Conservation (phyloP, 2,329 filamentous ascomycete genomes). For the Fusarium sp. region DNA sequence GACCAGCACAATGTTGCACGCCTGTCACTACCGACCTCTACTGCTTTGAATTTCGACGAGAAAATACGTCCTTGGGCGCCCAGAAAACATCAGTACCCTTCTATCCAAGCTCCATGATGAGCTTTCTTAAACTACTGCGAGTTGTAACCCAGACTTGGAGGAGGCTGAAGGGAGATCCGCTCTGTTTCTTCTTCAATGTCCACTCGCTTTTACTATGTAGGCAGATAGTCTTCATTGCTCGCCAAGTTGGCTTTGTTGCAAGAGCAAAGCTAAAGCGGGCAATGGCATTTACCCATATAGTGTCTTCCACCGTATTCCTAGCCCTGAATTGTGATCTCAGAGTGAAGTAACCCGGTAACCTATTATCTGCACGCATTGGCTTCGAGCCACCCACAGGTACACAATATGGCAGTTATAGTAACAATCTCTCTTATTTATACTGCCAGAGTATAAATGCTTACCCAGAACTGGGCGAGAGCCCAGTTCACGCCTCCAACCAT, state of each 20-base stretch:
- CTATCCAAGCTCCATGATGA: not conserved
- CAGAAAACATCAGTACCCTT: not conserved
- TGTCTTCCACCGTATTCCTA: not conserved
- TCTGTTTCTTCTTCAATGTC: not conserved
- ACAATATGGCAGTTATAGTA: no score
- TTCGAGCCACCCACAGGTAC: no score
- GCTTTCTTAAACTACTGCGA: not conserved
- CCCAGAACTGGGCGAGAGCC: not conserved
- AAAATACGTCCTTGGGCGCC: not conserved
- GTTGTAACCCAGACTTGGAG: not conserved
- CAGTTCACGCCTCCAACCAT: not conserved
- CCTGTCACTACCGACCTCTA: constrained; percentile 24
- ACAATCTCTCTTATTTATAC: not conserved
- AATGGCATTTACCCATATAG: not conserved
- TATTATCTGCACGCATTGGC: not conserved
- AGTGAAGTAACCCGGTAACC: no score
- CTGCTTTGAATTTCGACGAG: not conserved
- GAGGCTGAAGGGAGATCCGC: no score
- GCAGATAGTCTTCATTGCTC: not conserved
- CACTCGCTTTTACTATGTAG: not conserved
- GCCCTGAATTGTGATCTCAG: not conserved
- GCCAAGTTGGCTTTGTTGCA: not conserved
- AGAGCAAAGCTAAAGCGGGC: not conserved
- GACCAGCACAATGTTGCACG: constrained; percentile 4
- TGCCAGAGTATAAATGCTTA: not conserved